phyloP scores from a whole-genome alignment of 768 basidiomycete genomes.

The Auricularia sp. region DNA sequence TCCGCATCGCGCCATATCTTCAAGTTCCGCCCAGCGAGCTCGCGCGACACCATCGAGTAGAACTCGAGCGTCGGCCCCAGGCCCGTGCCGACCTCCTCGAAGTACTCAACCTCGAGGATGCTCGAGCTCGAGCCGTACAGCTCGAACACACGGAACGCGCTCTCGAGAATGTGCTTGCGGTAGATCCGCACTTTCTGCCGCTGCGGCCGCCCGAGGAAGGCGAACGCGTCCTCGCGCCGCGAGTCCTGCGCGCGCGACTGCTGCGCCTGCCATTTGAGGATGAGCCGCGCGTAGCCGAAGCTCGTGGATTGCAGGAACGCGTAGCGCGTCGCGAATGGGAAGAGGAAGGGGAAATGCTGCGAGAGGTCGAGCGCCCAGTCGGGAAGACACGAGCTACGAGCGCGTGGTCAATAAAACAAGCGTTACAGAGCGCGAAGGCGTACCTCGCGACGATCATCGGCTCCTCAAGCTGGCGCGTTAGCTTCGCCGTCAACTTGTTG shows the following conservation, averaged over 20 bases:
- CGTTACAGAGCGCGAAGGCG: constrained; percentile 33
- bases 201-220: constrained; percentile 84
- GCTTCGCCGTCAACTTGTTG: constrained; percentile 94
- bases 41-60: constrained; percentile 92
- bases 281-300: constrained; percentile 92
- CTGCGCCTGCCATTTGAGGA: constrained; percentile 90
- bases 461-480: constrained; percentile 95
- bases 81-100: constrained; percentile 97
- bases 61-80: constrained; percentile 97
- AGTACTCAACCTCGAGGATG: constrained; percentile 95
- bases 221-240: constrained; percentile 82
- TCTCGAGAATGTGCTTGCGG: constrained; percentile 88
- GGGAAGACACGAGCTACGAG: constrained; percentile 75
- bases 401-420: no score
- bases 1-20: constrained; percentile 91
- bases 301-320: constrained; percentile 96
- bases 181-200: constrained; percentile 97
- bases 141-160: constrained; percentile 92
- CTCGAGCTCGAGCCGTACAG: constrained; percentile 92
- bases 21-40: constrained; percentile 81
- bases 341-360: constrained; percentile 95
- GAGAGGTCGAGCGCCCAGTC: constrained; percentile 97
- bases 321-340: constrained; percentile 96
- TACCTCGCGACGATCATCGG: constrained; percentile 89
- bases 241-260: constrained; percentile 58